Percentiles rank a stretch among this genome's conserved stretches.
These are phyloP conservation scores for Chaetomiaceae sp. DNA, from an alignment of 2,329 filamentous ascomycete species.

Conservation along the genomic window DNA sequence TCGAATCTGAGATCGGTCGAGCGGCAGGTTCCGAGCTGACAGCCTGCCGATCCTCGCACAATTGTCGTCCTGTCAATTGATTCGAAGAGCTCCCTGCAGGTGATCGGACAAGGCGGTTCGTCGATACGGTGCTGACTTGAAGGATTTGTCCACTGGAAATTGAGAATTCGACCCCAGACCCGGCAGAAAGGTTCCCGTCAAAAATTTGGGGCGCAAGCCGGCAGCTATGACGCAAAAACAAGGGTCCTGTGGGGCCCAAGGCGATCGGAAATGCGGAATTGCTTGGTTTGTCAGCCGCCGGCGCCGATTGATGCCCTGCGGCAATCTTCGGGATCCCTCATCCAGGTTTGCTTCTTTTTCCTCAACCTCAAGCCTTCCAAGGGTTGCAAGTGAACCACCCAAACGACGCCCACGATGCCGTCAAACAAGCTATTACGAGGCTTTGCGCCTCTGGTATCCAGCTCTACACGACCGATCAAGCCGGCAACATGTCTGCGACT, in stretches of 20 bases:
- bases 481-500: conserved; percentile 20
- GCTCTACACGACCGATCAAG: conserved; percentile 11
- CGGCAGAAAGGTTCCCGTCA: conserved; percentile 11
- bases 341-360: conserved; percentile 2
- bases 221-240: conserved; percentile 25
- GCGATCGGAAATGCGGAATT: conserved; percentile 14
- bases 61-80: neutral
- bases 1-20: neutral
- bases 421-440: conserved; percentile 25
- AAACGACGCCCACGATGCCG: conserved; percentile 24
- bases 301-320: conserved; percentile 9
- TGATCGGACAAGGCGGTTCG: conserved; percentile 6
- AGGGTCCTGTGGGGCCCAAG: conserved; percentile 3
- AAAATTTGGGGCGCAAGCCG: conserved; percentile 16
- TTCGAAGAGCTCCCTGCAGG: conserved; percentile 8
- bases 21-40: conserved; percentile 1
- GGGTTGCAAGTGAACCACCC: neutral
- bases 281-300: conserved; percentile 22
- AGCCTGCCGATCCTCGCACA: neutral
- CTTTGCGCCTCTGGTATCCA: conserved; percentile 22
- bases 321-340: conserved; percentile 13
- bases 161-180: conserved; percentile 4
- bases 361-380: neutral
- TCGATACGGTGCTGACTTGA: neutral
- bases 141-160: conserved; percentile 12